A percentile compares a stretch with the other conserved stretches of the same genome.
These are phyloP conservation scores for Coemansia sp. DNA, from an alignment of 192 early-diverging fungal species.

Conservation along the genomic window DNA sequence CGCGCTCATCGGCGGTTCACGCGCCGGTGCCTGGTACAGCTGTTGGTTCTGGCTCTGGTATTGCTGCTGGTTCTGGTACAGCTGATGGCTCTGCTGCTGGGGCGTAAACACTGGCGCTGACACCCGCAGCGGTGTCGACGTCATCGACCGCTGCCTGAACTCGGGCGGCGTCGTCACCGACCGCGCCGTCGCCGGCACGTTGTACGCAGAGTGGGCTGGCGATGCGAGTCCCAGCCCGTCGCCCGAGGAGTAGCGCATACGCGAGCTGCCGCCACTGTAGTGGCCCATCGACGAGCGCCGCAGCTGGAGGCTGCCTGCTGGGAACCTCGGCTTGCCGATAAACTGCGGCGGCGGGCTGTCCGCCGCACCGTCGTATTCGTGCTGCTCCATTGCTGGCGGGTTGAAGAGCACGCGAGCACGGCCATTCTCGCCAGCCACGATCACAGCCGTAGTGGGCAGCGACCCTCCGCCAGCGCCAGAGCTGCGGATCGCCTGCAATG, in stretches of 20 bases:
- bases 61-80: slow-evolving; percentile 1
- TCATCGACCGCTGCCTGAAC: slow-evolving; percentile 35
- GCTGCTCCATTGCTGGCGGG: slow-evolving; percentile 2
- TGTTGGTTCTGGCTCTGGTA: slow-evolving; percentile 7
- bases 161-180: slow-evolving; percentile 9
- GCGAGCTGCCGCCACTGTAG: background rate
- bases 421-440: slow-evolving; percentile 41
- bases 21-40: background rate
- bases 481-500: background rate
- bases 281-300: slow-evolving; percentile 22
- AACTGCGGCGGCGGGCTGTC: slow-evolving; percentile 15
- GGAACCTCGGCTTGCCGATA: slow-evolving; percentile 9
- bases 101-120: slow-evolving; percentile 14
- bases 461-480: slow-evolving; percentile 7
- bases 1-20: slow-evolving; percentile 13
- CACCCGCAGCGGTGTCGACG: slow-evolving; percentile 30
- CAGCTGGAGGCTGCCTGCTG: slow-evolving; percentile 5
- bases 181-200: background rate
- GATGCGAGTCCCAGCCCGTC: slow-evolving; percentile 19
- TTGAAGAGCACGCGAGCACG: slow-evolving; percentile 43
- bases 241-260: background rate
- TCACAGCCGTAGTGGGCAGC: slow-evolving; percentile 16
- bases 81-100: slow-evolving; percentile 15
- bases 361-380: background rate
- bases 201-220: slow-evolving; percentile 2